A percentile compares a stretch with the other conserved stretches of the same genome.
Conservation (phyloP, 805 yeast species). For the Limtongia smithiae region DNA sequence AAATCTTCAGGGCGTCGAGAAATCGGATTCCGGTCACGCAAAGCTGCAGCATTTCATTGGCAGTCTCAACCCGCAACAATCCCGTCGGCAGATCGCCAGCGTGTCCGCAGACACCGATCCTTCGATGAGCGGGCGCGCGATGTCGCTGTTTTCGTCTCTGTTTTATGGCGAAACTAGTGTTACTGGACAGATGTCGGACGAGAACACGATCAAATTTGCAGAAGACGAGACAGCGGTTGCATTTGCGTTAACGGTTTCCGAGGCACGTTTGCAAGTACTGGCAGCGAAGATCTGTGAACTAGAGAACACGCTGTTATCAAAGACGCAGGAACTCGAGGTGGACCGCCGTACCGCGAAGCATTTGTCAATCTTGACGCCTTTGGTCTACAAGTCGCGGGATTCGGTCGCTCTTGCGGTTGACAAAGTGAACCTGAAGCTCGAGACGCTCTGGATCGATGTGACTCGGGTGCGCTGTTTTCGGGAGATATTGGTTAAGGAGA, state of each 20-base stretch:
- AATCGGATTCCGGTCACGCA: conserved; percentile 8
- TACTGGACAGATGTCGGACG: conserved; percentile 6
- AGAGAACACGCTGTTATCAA: conserved; percentile 36
- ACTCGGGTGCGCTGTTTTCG: conserved; percentile 45
- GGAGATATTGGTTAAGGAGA: conserved; percentile 38
- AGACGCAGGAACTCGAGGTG: conserved; percentile 39
- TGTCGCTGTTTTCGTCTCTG: conserved; percentile 8
- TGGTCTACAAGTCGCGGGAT: conserved; percentile 52
- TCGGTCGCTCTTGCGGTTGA: conserved; percentile 45
- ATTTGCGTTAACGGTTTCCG: conserved; percentile 15
- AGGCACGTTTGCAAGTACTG: conserved; percentile 34
- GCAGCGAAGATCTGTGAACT: conserved; percentile 38
- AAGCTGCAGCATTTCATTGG: conserved; percentile 11
- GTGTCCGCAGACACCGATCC: not conserved
- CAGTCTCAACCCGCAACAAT: conserved; percentile 9
- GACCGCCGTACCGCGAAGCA: conserved; percentile 41
- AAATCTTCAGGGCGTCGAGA: conserved; percentile 17
- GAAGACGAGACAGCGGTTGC: conserved; percentile 5
- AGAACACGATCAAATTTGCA: not conserved
- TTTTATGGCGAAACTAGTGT: conserved; percentile 14
- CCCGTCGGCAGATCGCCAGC: not conserved
- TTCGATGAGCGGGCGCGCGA: conserved; percentile 1
- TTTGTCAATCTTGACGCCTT: conserved; percentile 51
- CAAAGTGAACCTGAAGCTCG: conserved; percentile 50
- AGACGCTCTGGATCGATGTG: conserved; percentile 56